phyloP scores from a whole-genome alignment of 768 basidiomycete genomes.

The Strobilomyces echinocephalus region DNA sequence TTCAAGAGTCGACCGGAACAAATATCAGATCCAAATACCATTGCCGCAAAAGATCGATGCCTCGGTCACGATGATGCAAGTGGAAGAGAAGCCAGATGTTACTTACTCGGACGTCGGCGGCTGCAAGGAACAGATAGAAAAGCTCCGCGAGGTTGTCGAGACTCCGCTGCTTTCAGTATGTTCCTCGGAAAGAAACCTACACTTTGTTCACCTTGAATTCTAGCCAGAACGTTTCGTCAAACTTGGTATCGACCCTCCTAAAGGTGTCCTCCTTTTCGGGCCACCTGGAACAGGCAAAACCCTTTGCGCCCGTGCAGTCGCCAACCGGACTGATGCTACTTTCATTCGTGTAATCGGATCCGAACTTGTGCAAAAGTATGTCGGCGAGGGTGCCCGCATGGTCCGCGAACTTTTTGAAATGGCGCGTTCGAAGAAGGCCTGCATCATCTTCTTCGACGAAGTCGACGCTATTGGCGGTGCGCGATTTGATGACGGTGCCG shows the following conservation, averaged over 20 bases:
- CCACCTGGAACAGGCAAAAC: conserved; percentile 99
- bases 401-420: conserved; percentile 98
- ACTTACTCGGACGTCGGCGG: conserved; percentile 98
- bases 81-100: conserved; percentile 97
- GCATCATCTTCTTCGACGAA: conserved; percentile 99
- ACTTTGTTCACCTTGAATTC: conserved; percentile 15
- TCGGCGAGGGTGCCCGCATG: conserved; percentile 98
- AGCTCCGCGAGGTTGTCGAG: conserved; percentile 96
- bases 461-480: conserved; percentile 98
- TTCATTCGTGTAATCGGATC: conserved; percentile 99
- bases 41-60: conserved; percentile 98
- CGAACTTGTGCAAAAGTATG: conserved; percentile 99
- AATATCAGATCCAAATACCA: conserved; percentile 99
- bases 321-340: conserved; percentile 96
- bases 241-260: conserved; percentile 97
- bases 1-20: conserved; percentile 83
- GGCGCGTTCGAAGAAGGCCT: conserved; percentile 98
- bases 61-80: conserved; percentile 99
- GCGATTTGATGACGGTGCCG: conserved; percentile 96
- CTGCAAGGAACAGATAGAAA: conserved; percentile 99
- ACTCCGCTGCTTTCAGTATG: conserved; percentile 88
- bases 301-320: conserved; percentile 95
- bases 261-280: conserved; percentile 93
- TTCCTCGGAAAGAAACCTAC: conserved; percentile 6
- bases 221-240: conserved; percentile 99